These are phyloP conservation scores for Coniochaeta sp. DNA, from an alignment of 2,329 filamentous ascomycete genomes.

Conservation along the genomic window DNA sequence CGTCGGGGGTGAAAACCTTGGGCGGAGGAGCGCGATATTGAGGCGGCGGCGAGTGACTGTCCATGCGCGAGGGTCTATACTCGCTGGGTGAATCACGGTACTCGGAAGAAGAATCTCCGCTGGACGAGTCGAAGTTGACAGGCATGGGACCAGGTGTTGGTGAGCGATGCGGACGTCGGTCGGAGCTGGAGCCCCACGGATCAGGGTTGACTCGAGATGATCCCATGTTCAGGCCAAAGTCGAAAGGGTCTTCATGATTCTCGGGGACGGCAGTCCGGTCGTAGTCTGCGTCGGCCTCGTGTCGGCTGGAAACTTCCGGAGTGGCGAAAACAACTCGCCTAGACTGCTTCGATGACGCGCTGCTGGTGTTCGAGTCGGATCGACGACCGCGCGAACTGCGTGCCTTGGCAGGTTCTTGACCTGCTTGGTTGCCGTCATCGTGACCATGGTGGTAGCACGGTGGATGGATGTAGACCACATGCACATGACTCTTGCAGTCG, in stretches of 20 bases:
- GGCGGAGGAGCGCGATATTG: not conserved
- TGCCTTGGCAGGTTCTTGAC: not conserved
- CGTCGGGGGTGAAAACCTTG: not conserved
- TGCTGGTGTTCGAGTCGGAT: not conserved
- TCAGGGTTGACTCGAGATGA: not conserved
- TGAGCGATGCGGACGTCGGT: not conserved
- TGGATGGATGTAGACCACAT: not conserved
- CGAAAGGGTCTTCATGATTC: not conserved
- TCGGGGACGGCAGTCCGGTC: not conserved
- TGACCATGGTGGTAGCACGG: not conserved
- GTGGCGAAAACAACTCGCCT: conserved; percentile 1
- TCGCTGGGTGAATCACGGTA: not conserved
- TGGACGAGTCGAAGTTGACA: not conserved
- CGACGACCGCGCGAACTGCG: not conserved
- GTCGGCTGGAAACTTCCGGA: not conserved
- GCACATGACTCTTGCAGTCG: not conserved
- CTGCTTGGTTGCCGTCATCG: not conserved
- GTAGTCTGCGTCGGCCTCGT: not conserved
- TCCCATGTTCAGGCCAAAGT: not conserved
- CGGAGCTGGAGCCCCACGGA: not conserved
- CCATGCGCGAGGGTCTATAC: not conserved
- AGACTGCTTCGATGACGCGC: not conserved
- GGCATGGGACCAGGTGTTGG: not conserved
- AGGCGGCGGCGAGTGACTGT: not conserved
- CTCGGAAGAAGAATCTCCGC: not conserved